phyloP scores from a whole-genome alignment of 495 filamentous ascomycete species.

The Pseudotulostoma volvatum region DNA sequence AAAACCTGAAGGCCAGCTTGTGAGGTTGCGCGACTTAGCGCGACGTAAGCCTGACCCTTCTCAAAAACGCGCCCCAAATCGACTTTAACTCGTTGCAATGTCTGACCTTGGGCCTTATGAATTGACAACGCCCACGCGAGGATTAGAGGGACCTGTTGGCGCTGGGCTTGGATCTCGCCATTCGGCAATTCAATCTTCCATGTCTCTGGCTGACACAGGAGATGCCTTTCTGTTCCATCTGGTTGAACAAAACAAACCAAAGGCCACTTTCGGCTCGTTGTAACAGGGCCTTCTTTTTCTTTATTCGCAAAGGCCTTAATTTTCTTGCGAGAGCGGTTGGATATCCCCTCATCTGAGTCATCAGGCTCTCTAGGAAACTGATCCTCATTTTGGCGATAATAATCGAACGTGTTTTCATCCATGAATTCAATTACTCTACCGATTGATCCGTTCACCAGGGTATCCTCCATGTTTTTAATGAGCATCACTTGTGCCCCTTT shows the following conservation, averaged over 20 bases:
- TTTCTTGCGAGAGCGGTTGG: constrained; percentile 31
- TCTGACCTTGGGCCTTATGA: constrained; percentile 96
- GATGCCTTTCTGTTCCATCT: constrained; percentile 59
- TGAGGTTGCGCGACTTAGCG: constrained; percentile 58
- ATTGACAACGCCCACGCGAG: constrained; percentile 94
- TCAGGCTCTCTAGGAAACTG: constrained; percentile 28
- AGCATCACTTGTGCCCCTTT: constrained; percentile 94
- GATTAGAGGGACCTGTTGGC: constrained; percentile 51
- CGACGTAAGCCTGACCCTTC: constrained; percentile 59
- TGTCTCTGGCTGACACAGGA: constrained; percentile 69
- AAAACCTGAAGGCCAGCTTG: constrained; percentile 80
- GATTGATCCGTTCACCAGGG: constrained; percentile 82
- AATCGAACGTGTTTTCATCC: constrained; percentile 61
- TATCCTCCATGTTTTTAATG: constrained; percentile 97
- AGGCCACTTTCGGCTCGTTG: constrained; percentile 44
- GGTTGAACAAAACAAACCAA: constrained; percentile 64
- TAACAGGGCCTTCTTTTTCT: constrained; percentile 15
- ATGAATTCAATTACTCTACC: constrained; percentile 78
- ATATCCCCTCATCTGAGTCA: constrained; percentile 28
- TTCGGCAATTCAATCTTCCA: constrained; percentile 97
- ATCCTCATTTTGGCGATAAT: constrained; percentile 39
- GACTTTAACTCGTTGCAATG: constrained; percentile 85
- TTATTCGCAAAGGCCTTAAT: constrained; percentile 28
- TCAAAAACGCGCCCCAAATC: constrained; percentile 86
- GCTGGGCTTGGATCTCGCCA: constrained; percentile 80